Percentiles rank a stretch among this genome's conserved stretches.
Evolutionary conservation across 345 rosid genomes (phyloP).

Genomic region (Eucalyptus virginea): DNA sequence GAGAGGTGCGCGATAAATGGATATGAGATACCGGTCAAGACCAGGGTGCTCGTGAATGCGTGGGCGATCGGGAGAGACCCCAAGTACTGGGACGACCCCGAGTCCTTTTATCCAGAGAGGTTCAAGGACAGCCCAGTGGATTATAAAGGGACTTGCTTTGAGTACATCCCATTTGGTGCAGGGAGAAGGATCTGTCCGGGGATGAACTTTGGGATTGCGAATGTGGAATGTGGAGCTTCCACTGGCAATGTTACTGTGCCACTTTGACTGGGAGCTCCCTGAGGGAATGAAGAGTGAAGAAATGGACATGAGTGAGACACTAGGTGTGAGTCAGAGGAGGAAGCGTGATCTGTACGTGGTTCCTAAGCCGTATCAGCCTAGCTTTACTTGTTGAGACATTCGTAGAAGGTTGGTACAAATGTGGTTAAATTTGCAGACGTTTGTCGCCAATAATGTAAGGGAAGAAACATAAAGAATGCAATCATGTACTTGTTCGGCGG

Average conservation of each 20-base stretch:
- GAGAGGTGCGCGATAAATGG: background rate
- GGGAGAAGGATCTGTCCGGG: constrained; percentile 20
- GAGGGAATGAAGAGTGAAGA: background rate
- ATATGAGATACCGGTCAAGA: background rate
- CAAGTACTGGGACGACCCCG: constrained; percentile 6
- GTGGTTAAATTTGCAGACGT: background rate
- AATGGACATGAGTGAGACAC: background rate
- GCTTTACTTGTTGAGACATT: background rate
- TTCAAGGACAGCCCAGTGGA: background rate
- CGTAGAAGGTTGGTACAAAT: background rate
- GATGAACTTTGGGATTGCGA: background rate
- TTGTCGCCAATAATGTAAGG: background rate
- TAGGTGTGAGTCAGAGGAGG: background rate
- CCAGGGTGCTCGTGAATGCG: constrained; percentile 2
- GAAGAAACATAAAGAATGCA: background rate
- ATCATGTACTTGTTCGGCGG: background rate
- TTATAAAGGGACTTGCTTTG: constrained; percentile 4
- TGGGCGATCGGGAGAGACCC: constrained; percentile 20
- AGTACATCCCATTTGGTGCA: constrained; percentile 10
- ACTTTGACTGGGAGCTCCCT: constrained; percentile 12
- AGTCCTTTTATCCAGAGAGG: background rate
- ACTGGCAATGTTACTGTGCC: constrained; percentile 9
- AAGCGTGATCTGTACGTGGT: background rate
- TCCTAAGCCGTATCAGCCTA: background rate
- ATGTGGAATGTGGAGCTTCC: background rate